These are phyloP conservation scores for Hansenula anomala DNA, from an alignment of 1,139 yeast species.

Conservation along the genomic window DNA sequence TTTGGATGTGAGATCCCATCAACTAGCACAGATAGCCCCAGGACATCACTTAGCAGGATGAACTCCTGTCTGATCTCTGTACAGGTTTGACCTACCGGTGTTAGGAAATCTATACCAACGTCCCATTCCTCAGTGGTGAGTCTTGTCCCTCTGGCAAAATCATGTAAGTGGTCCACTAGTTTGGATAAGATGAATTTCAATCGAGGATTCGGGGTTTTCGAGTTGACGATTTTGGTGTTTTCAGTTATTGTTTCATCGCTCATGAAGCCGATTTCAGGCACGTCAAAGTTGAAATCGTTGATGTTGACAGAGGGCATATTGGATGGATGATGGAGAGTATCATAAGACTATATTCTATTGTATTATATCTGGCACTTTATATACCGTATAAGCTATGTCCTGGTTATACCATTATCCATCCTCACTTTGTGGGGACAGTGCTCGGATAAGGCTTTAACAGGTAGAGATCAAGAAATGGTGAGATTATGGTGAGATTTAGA, in stretches of 20 bases:
- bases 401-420: no score
- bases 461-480: no score
- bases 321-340: no score
- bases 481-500: no score
- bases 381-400: no score
- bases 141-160: conserved; percentile 31
- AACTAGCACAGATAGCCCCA: conserved; percentile 31
- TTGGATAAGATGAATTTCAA: conserved; percentile 25
- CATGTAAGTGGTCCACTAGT: conserved; percentile 29
- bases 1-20: conserved; percentile 31
- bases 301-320: not conserved
- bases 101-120: conserved; percentile 26
- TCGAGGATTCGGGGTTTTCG: conserved; percentile 23
- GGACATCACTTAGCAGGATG: conserved; percentile 28
- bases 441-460: no score
- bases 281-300: not conserved
- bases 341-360: no score
- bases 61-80: conserved; percentile 31
- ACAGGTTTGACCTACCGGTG: conserved; percentile 28
- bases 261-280: conserved; percentile 20
- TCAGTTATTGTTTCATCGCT: conserved; percentile 29
- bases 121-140: conserved; percentile 32
- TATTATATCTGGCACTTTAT: no score
- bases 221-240: conserved; percentile 26
- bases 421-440: no score